These are phyloP conservation scores for Monilinia aucupariae DNA, from an alignment of 2,329 filamentous ascomycete genomes.

Conservation along the genomic window DNA sequence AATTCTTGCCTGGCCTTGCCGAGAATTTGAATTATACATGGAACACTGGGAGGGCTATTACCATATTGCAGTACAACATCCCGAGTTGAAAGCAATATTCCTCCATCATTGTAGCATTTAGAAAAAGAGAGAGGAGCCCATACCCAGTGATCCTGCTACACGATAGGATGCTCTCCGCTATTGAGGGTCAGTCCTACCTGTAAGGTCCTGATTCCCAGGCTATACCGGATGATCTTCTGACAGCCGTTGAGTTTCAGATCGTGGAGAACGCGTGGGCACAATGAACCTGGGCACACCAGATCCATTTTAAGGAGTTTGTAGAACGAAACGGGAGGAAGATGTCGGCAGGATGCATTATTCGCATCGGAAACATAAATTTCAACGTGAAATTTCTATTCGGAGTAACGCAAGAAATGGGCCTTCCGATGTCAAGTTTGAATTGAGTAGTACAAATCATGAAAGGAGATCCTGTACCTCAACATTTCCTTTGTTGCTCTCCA, in stretches of 20 bases:
- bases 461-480: slow-evolving; percentile 1
- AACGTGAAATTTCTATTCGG: slow-evolving; percentile 16
- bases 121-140: not conserved
- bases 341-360: slow-evolving; percentile 24
- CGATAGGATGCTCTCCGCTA: slow-evolving; percentile 8
- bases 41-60: not conserved
- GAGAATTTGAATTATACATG: not conserved
- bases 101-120: not conserved
- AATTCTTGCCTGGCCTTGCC: not conserved
- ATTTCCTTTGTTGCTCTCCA: slow-evolving; percentile 9
- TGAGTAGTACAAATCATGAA: slow-evolving; percentile 3
- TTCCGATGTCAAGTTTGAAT: slow-evolving; percentile 16
- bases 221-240: slow-evolving; percentile 22
- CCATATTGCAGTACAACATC: not conserved
- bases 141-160: not conserved
- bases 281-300: slow-evolving; percentile 17
- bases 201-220: slow-evolving; percentile 1
- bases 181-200: slow-evolving; percentile 10
- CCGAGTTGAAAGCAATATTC: slow-evolving; percentile 3
- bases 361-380: slow-evolving; percentile 19
- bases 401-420: slow-evolving; percentile 10
- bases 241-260: slow-evolving; percentile 32
- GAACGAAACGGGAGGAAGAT: slow-evolving; percentile 23
- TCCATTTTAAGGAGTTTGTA: slow-evolving; percentile 21
- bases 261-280: slow-evolving; percentile 31